Evolutionary conservation across 352 stramenopile species (phyloP).

Genomic region (Phytopythium mirpurense): DNA sequence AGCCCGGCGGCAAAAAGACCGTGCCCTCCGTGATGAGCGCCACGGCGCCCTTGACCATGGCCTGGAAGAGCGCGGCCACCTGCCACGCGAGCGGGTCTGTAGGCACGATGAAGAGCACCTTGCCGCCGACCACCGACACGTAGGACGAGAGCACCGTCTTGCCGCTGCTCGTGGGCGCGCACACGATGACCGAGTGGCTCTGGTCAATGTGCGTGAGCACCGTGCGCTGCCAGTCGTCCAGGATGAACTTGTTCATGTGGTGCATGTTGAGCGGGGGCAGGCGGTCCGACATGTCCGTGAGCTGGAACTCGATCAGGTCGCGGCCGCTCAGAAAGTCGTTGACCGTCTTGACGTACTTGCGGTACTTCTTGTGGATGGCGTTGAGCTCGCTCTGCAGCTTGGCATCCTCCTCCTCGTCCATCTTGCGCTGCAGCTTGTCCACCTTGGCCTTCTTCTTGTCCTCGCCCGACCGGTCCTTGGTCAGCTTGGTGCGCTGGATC

Average conservation of each 20-base stretch:
- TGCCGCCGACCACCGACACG: slow-evolving; percentile 72
- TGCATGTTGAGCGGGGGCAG: slow-evolving; percentile 86
- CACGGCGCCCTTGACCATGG: slow-evolving; percentile 96
- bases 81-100: slow-evolving; percentile 98
- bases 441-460: slow-evolving; percentile 61
- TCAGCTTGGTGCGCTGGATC: slow-evolving; percentile 73
- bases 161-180: slow-evolving; percentile 95
- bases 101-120: slow-evolving; percentile 89
- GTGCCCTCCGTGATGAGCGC: slow-evolving; percentile 93
- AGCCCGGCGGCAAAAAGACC: slow-evolving; percentile 73
- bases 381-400: slow-evolving; percentile 62
- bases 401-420: slow-evolving; percentile 69
- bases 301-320: slow-evolving; percentile 84
- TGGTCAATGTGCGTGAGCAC: slow-evolving; percentile 95
- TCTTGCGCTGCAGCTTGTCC: slow-evolving; percentile 65
- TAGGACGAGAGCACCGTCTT: slow-evolving; percentile 94
- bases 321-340: slow-evolving; percentile 60
- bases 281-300: slow-evolving; percentile 84
- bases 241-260: slow-evolving; percentile 91
- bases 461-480: slow-evolving; percentile 37
- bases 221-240: slow-evolving; percentile 97
- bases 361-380: slow-evolving; percentile 84
- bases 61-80: slow-evolving; percentile 97
- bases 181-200: slow-evolving; percentile 95
- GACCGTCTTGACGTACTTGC: slow-evolving; percentile 79